phyloP scores from a whole-genome alignment of 805 yeast species.

The Deakozyma indianensis region DNA sequence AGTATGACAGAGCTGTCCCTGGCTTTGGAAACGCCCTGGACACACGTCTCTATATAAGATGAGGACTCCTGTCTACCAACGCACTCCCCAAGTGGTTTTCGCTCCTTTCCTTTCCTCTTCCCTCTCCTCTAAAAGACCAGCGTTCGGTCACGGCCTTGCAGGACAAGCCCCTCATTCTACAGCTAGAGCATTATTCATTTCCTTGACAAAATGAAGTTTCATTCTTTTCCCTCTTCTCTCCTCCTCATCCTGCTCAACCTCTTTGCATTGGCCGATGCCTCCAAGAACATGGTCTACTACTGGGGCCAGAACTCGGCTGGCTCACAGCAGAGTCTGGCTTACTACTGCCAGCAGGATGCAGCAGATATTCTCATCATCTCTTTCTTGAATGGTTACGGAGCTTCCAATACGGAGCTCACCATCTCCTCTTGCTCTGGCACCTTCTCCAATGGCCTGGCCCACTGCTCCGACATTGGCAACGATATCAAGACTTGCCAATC shows the following conservation, averaged over 20 bases:
- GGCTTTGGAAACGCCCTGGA: too few species aligned
- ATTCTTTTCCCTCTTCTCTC: neutral
- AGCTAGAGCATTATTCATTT: too few species aligned
- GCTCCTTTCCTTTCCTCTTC: too few species aligned
- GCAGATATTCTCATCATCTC: constrained; percentile 57
- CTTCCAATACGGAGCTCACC: constrained; percentile 24
- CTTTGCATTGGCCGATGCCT: neutral
- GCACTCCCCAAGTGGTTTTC: too few species aligned
- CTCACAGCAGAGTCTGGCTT: constrained; percentile 26
- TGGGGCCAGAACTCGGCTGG: constrained; percentile 1
- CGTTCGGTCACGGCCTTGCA: too few species aligned
- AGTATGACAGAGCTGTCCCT: too few species aligned
- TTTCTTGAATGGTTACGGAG: constrained; percentile 47
- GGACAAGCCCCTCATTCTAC: too few species aligned
- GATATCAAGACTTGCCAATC: constrained; percentile 64
- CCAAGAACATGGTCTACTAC: neutral
- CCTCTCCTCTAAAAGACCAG: too few species aligned
- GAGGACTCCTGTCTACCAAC: too few species aligned
- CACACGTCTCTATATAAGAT: too few species aligned
- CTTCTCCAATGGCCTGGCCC: constrained; percentile 21
- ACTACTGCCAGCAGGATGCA: constrained; percentile 52
- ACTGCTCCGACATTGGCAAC: constrained; percentile 32
- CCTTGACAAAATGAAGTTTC: neutral
- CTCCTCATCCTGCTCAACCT: neutral
- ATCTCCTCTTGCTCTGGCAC: constrained; percentile 23